A percentile compares a stretch with the other conserved stretches of the same genome.
phyloP scores from a whole-genome alignment of 495 filamentous ascomycete genomes.

The Barbatosphaeria neglecta region DNA sequence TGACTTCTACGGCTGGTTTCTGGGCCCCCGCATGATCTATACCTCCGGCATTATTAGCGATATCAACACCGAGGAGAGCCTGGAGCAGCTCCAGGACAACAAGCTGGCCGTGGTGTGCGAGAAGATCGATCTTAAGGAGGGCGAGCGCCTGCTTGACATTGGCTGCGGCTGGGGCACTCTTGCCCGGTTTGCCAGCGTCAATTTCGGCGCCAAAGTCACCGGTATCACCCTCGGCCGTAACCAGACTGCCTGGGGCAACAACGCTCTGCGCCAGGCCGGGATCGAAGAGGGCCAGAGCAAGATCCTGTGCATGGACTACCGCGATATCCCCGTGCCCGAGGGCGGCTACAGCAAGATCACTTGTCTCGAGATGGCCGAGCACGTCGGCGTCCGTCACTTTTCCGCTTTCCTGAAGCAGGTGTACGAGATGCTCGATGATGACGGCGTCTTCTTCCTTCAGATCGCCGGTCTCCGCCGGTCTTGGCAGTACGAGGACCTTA shows the following conservation, averaged over 20 bases:
- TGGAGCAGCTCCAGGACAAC: constrained; percentile 84
- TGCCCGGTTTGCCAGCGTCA: constrained; percentile 62
- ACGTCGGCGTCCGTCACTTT: constrained; percentile 73
- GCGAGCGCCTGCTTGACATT: constrained; percentile 67
- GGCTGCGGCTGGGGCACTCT: constrained; percentile 85
- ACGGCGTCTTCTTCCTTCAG: constrained; percentile 75
- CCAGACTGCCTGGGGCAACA: constrained; percentile 76
- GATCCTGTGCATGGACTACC: constrained; percentile 76
- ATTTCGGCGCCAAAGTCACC: constrained; percentile 68
- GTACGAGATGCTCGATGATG: constrained; percentile 78
- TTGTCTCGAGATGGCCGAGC: constrained; percentile 83
- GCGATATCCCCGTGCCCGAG: constrained; percentile 60
- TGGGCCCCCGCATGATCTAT: constrained; percentile 86
- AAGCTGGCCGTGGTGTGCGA: constrained; percentile 78
- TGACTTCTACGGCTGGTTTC: constrained; percentile 83
- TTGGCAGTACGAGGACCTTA: constrained; percentile 84
- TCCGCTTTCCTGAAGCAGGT: constrained; percentile 56
- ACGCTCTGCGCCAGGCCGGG: constrained; percentile 55
- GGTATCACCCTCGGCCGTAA: constrained; percentile 74
- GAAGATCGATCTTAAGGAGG: constrained; percentile 63
- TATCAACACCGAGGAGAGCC: constrained; percentile 58
- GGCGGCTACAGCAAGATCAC: constrained; percentile 76
- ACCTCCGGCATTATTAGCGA: constrained; percentile 75
- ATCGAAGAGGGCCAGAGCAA: constrained; percentile 60
- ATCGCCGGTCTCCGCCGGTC: constrained; percentile 68